These are phyloP conservation scores for Debaryomyces singareniensis DNA, from an alignment of 1,139 yeast genomes.

Conservation along the genomic window DNA sequence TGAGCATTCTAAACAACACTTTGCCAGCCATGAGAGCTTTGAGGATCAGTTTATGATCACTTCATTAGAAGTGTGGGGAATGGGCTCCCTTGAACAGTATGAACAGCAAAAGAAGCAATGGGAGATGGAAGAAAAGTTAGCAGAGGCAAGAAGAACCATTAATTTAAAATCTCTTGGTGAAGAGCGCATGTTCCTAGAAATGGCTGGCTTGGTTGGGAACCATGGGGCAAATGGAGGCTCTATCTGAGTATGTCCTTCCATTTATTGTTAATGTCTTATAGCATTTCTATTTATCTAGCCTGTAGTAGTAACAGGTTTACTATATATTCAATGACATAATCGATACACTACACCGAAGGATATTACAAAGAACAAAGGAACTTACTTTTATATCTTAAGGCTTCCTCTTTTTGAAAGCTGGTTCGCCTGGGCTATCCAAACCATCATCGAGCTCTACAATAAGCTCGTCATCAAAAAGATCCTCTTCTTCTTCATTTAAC, in stretches of 20 bases:
- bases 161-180: conserved; percentile 65
- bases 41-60: conserved; percentile 70
- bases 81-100: conserved; percentile 71
- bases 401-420: conserved; percentile 17
- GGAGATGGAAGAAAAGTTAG: conserved; percentile 92
- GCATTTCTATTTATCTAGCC: too few species aligned
- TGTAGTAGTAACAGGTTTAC: too few species aligned
- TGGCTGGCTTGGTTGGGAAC: conserved; percentile 86
- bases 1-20: conserved; percentile 17
- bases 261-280: too few species aligned
- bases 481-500: conserved; percentile 3
- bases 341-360: too few species aligned
- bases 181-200: conserved; percentile 78
- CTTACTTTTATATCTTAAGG: neutral
- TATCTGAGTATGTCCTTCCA: conserved; percentile 9
- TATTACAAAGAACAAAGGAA: too few species aligned
- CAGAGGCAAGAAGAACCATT: conserved; percentile 66
- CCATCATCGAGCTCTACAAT: conserved; percentile 6
- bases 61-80: conserved; percentile 87
- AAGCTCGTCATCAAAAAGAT: conserved; percentile 6
- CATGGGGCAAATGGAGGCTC: conserved; percentile 54
- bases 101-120: conserved; percentile 71
- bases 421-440: conserved; percentile 6
- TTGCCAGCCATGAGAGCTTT: conserved; percentile 29
- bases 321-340: too few species aligned